A percentile compares a stretch with the other conserved stretches of the same genome.
These are phyloP conservation scores for Phytophthora podocarpi DNA, from an alignment of 352 stramenopile genomes.

Conservation along the genomic window DNA sequence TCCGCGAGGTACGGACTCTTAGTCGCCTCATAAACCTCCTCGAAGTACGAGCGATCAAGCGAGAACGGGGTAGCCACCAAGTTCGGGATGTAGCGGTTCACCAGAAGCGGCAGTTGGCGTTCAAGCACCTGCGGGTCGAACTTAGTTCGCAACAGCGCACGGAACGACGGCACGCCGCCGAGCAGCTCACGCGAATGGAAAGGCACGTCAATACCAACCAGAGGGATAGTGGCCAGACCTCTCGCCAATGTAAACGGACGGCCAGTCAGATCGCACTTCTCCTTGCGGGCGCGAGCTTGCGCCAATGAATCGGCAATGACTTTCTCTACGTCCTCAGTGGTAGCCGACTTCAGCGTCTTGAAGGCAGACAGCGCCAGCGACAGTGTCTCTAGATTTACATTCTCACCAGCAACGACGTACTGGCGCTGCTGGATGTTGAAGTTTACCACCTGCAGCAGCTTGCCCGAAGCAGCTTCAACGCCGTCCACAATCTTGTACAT, in stretches of 20 bases:
- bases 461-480: slow-evolving; percentile 59
- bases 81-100: slow-evolving; percentile 89
- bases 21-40: slow-evolving; percentile 73
- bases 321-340: slow-evolving; percentile 46
- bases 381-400: slow-evolving; percentile 82
- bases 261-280: slow-evolving; percentile 55
- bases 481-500: slow-evolving; percentile 77
- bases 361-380: slow-evolving; percentile 62
- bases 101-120: slow-evolving; percentile 67
- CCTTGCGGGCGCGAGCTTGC: slow-evolving; percentile 65
- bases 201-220: slow-evolving; percentile 90
- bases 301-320: slow-evolving; percentile 62
- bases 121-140: slow-evolving; percentile 72
- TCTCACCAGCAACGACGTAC: slow-evolving; percentile 87
- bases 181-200: slow-evolving; percentile 89
- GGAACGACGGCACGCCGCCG: slow-evolving; percentile 81
- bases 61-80: slow-evolving; percentile 83
- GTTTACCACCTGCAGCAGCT: slow-evolving; percentile 89
- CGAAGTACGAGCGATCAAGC: slow-evolving; percentile 75
- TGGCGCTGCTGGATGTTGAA: slow-evolving; percentile 87
- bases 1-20: slow-evolving; percentile 73
- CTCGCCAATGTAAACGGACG: slow-evolving; percentile 65
- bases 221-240: slow-evolving; percentile 83
- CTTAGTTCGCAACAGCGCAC: slow-evolving; percentile 72
- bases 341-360: slow-evolving; percentile 55